phyloP scores from a whole-genome alignment of 495 filamentous ascomycete genomes.

The Aspergillus conjunctus region DNA sequence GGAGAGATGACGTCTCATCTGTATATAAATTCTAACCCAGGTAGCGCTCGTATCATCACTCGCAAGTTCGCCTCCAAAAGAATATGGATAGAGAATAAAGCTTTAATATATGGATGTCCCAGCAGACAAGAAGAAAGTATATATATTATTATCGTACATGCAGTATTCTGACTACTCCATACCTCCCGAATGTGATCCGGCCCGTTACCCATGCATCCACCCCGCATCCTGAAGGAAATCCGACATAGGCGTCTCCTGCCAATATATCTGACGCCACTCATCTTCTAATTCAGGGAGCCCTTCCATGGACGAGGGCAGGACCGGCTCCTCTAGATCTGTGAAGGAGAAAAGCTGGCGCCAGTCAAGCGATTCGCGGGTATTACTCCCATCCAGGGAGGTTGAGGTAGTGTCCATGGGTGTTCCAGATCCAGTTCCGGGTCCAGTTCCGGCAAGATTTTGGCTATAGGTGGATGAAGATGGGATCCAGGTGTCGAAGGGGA shows the following conservation, averaged over 20 bases:
- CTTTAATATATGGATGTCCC: no score
- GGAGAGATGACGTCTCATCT: no score
- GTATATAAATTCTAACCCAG: no score
- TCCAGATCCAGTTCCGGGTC: background rate
- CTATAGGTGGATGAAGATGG: slow-evolving; percentile 18
- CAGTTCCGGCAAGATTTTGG: background rate
- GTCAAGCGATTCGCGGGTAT: slow-evolving; percentile 43
- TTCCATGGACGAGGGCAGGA: slow-evolving; percentile 43
- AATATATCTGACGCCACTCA: slow-evolving; percentile 53
- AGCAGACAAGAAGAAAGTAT: no score
- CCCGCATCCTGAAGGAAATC: slow-evolving; percentile 48
- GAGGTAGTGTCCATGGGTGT: slow-evolving; percentile 37
- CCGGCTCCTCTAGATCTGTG: slow-evolving; percentile 43
- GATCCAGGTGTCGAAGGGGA: slow-evolving; percentile 43
- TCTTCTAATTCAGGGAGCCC: slow-evolving; percentile 48
- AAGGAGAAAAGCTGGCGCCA: slow-evolving; percentile 53
- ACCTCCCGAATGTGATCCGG: background rate
- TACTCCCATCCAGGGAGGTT: slow-evolving; percentile 3
- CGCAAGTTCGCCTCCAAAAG: no score
- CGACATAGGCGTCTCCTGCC: slow-evolving; percentile 50
- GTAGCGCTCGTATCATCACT: no score
- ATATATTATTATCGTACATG: no score
- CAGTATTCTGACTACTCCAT: no score
- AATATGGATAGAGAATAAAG: no score
- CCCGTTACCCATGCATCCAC: slow-evolving; percentile 36